Percentiles rank a stretch among this genome's conserved stretches.
Evolutionary conservation across 306 rosid species (phyloP).

Genomic region (Albizia julibrissin): DNA sequence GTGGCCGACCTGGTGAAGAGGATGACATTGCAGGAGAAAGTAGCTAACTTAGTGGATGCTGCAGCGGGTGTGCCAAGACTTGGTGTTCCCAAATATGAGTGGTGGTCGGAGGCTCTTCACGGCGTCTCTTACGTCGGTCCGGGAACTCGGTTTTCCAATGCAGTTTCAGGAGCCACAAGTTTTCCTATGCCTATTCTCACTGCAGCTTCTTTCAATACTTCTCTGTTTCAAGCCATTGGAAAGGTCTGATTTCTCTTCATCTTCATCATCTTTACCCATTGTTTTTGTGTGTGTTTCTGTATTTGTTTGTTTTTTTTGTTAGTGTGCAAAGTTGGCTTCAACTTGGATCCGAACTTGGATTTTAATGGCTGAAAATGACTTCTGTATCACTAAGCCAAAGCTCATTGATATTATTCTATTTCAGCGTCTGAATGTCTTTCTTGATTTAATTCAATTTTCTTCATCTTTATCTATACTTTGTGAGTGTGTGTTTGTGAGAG

Average conservation of each 20-base stretch:
- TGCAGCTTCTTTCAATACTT: conserved; percentile 87
- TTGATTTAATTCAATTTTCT: not conserved
- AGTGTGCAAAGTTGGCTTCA: not conserved
- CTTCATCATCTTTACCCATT: not conserved
- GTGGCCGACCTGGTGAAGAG: conserved; percentile 79
- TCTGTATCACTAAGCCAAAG: not conserved
- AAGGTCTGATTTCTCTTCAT: conserved; percentile 44
- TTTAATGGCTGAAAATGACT: not conserved
- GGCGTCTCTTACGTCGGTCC: conserved; percentile 87
- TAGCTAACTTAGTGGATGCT: conserved; percentile 54
- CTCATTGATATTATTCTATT: not conserved
- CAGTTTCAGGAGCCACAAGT: conserved; percentile 87
- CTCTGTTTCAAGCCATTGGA: conserved; percentile 90
- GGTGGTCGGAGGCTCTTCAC: conserved; percentile 99
- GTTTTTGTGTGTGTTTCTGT: not conserved
- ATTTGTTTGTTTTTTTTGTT: not conserved
- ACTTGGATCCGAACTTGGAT: not conserved
- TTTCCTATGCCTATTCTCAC: conserved; percentile 91
- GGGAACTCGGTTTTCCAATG: conserved; percentile 69
- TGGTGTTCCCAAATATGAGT: conserved; percentile 82
- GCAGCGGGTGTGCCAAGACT: conserved; percentile 72
- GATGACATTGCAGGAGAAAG: conserved; percentile 79
- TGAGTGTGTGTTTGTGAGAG: not conserved
- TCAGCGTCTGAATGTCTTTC: not conserved
- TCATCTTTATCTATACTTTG: not conserved